Conservation (phyloP, 352 stramenopile genomes). For the Globisporangium okanoganense region DNA sequence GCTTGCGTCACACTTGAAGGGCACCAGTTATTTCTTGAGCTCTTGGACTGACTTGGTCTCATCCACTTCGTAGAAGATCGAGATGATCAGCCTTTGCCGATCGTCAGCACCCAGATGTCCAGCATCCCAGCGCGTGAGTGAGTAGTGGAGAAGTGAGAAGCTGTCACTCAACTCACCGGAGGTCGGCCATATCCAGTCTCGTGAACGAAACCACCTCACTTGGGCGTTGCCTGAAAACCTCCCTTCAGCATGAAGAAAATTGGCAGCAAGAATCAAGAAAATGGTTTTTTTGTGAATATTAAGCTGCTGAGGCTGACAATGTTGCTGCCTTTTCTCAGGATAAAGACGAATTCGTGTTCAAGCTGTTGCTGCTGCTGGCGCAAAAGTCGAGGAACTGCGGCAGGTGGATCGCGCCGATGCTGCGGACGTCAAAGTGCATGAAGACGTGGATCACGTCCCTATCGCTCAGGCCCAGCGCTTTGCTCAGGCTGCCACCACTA, state of each 20-base stretch:
- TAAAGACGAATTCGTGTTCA: neutral
- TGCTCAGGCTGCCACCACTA: neutral
- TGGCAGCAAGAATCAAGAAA: neutral
- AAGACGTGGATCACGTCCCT: constrained; percentile 71
- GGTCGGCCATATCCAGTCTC: neutral
- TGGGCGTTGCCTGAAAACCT: neutral
- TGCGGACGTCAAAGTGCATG: constrained; percentile 73
- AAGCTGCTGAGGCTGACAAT: neutral
- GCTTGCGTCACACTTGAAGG: neutral
- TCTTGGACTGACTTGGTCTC: neutral
- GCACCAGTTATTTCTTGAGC: neutral
- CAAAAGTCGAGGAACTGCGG: constrained; percentile 37
- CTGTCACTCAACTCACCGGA: too few species aligned
- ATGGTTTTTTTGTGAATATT: neutral
- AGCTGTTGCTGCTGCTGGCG: constrained; percentile 1
- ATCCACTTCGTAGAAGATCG: neutral
- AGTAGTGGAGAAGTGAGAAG: too few species aligned
- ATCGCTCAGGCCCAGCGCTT: constrained; percentile 23
- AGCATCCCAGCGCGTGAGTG: neutral
- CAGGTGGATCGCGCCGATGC: constrained; percentile 57
- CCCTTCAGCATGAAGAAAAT: neutral
- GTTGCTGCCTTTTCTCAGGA: neutral
- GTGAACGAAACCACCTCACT: too few species aligned
- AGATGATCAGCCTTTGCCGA: neutral
- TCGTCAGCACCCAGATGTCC: neutral